phyloP scores from a whole-genome alignment of 768 basidiomycete genomes.

The Termitomyces sp. region DNA sequence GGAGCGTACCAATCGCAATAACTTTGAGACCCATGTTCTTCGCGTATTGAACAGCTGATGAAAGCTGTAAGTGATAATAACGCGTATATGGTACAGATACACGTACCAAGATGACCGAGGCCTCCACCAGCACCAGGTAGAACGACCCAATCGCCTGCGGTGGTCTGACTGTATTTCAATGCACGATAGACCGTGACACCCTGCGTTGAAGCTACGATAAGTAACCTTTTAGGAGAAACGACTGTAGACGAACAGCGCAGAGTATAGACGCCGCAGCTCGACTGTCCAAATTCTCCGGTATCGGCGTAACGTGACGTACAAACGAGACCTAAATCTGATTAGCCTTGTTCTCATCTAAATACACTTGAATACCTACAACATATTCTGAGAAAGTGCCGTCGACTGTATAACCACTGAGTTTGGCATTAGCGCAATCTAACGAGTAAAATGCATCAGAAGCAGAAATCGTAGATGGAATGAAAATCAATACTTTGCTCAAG shows the following conservation, averaged over 20 bases:
- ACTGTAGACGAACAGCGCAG: conserved; percentile 52
- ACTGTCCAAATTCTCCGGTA: conserved; percentile 64
- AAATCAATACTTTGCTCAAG: conserved; percentile 61
- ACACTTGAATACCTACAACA: conserved; percentile 34
- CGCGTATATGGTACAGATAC: background rate
- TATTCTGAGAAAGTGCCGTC: conserved; percentile 79
- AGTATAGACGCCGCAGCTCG: conserved; percentile 70
- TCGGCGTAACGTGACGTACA: conserved; percentile 70
- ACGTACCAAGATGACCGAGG: conserved; percentile 70
- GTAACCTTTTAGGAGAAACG: conserved; percentile 1
- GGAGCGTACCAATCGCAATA: conserved; percentile 56
- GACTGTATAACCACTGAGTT: conserved; percentile 65
- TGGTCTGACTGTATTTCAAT: conserved; percentile 63
- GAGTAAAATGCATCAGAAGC: background rate
- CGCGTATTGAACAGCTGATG: conserved; percentile 72
- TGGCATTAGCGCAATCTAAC: conserved; percentile 53
- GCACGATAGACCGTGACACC: conserved; percentile 87
- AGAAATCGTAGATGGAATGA: background rate
- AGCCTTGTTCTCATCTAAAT: background rate
- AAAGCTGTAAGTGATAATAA: background rate
- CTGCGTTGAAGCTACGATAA: conserved; percentile 24
- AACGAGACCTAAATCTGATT: conserved; percentile 48
- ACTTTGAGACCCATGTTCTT: conserved; percentile 72
- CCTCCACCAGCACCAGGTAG: conserved; percentile 80
- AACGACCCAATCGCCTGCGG: conserved; percentile 70